Conservation (phyloP, 495 filamentous ascomycete species). For the Penicillium pulvis region DNA sequence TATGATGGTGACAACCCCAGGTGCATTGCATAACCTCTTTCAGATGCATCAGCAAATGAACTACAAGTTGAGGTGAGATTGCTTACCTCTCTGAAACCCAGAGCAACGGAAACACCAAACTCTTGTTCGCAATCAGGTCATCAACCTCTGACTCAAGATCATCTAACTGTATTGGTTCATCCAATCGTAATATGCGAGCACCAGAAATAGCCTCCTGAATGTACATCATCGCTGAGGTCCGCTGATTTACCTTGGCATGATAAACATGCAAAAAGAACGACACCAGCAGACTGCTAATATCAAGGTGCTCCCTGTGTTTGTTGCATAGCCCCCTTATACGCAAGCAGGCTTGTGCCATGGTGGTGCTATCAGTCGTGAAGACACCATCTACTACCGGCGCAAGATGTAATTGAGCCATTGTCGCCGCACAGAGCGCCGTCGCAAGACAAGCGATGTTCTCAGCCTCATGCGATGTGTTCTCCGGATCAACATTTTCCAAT, state of each 20-base stretch:
- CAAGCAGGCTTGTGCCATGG: constrained; percentile 29
- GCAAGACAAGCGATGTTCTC: constrained; percentile 22
- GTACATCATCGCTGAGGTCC: constrained; percentile 35
- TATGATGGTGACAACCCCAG: constrained; percentile 33
- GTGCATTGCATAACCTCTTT: constrained; percentile 36
- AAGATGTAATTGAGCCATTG: constrained; percentile 37
- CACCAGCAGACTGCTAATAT: constrained; percentile 25
- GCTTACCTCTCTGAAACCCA: constrained; percentile 39
- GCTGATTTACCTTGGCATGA: constrained; percentile 35
- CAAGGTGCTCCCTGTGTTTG: constrained; percentile 14
- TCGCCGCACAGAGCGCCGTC: constrained; percentile 35
- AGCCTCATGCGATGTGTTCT: neutral
- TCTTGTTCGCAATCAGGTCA: constrained; percentile 25
- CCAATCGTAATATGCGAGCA: constrained; percentile 26
- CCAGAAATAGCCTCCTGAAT: constrained; percentile 35
- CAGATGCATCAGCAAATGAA: neutral
- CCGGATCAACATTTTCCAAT: constrained; percentile 19
- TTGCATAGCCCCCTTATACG: constrained; percentile 18
- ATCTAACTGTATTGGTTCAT: constrained; percentile 5
- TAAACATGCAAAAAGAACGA: constrained; percentile 41
- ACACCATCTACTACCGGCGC: constrained; percentile 15
- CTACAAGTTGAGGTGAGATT: neutral
- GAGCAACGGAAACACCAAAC: constrained; percentile 30
- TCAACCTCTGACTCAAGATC: neutral
- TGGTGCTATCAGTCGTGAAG: constrained; percentile 17